Base-by-base conservation (phyloP, 2,329 filamentous ascomycete genomes). In the Pseudocercospora eumusae region DNA sequence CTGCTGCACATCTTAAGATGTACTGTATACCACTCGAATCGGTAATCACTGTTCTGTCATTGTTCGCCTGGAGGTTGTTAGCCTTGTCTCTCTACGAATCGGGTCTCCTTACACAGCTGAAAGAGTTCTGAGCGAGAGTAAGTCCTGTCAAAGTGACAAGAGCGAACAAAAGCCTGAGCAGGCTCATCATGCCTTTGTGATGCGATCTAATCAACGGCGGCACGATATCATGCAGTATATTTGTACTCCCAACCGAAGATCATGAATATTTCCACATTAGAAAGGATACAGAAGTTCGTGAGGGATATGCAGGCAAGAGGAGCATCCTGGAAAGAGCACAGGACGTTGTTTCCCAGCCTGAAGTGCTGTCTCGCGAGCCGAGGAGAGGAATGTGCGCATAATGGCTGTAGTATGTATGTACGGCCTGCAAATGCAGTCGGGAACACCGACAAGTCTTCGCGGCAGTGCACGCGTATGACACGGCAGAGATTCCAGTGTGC, bases 1-100 rank as follows among this genome's bases (percentile, higher is more conserved):
- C 58, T 25, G 25, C 13, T 11, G 52, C 50, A 49, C 58, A 60
- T 40, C 40, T n/a, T 20, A 60, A 36, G 40, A 56, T 49, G 25
- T 56, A 60, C 3, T 45, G 27, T 21, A 15, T 20, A 28, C 50
- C 58, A 1, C 7, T 27, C n/a, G 25, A 23, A 50, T 56, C 57
- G 23, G 57, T 59, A 5, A 59, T 28, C 7, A 54, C 15, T 54
- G 40, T 31, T 10, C 53, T 45, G 23, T 54, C 42, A 36, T 47
- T 31, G 10, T 31, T 25, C 25, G 57, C 47, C 57, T 59, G 21
- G 21, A 4, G 13, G 10, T 42, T n/a, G n/a, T 59, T 31, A 59
- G 57, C 23, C 21, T 33, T 15, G 49, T 18, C 25, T 23, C 18
- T 9, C 8, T 6, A 25, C 15, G 10, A 15, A 3, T 45, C 25